Evolutionary conservation across 1,139 yeast genomes (phyloP).

Genomic region (Scheffersomyces insectosa): DNA sequence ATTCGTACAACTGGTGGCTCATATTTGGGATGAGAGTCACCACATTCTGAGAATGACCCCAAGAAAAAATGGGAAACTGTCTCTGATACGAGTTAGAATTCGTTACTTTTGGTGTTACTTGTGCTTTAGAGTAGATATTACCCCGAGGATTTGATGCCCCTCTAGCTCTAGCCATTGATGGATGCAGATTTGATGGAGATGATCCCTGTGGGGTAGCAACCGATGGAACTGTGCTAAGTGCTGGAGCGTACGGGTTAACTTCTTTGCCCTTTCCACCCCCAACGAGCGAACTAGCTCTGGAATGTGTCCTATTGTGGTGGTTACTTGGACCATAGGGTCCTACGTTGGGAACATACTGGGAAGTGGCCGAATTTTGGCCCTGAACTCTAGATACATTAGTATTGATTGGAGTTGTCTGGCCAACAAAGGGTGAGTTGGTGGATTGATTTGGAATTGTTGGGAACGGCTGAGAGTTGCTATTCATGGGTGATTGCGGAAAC

Average conservation of each 20-base stretch:
- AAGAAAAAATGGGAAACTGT: conserved; percentile 79
- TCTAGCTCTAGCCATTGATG: conserved; percentile 3
- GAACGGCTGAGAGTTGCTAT: too few species aligned
- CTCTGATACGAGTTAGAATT: conserved; percentile 45
- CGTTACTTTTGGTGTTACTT: conserved; percentile 25
- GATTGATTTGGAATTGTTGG: conserved; percentile 2
- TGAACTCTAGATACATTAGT: conserved; percentile 12
- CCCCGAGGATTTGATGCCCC: conserved; percentile 31
- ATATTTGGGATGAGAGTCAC: conserved; percentile 30
- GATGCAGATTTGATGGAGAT: conserved; percentile 4
- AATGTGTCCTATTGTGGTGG: conserved; percentile 34
- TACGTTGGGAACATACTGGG: conserved; percentile 48
- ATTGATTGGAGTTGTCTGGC: conserved; percentile 10
- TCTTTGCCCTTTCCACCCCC: conserved; percentile 44
- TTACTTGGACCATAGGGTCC: conserved; percentile 49
- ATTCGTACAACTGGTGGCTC: conserved; percentile 13
- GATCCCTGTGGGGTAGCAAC: conserved; percentile 3
- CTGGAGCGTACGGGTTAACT: conserved; percentile 48
- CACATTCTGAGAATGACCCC: conserved; percentile 51
- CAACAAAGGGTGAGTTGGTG: background rate
- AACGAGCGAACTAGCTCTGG: conserved; percentile 44
- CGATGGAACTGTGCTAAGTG: conserved; percentile 20
- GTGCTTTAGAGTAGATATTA: conserved; percentile 23
- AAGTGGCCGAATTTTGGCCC: conserved; percentile 23
- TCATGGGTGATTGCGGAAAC: too few species aligned